phyloP scores from a whole-genome alignment of 805 yeast genomes.

The Wickerhamiella azymoides region DNA sequence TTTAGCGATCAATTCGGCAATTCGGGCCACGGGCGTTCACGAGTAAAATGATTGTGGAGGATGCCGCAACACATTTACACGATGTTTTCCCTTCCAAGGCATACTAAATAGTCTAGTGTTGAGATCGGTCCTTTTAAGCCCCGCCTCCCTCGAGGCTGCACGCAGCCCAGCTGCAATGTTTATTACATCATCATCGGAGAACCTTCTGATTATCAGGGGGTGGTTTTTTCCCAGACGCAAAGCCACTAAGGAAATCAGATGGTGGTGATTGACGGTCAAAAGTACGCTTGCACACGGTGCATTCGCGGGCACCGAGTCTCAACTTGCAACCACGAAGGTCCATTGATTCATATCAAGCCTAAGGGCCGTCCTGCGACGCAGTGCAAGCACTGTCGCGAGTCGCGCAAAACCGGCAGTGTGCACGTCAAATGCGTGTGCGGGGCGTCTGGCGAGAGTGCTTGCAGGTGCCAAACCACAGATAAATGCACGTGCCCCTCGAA shows the following conservation, averaged over 20 bases:
- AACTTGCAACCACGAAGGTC: slow-evolving; percentile 81
- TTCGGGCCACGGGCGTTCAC: no score
- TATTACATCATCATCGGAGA: no score
- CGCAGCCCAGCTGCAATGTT: no score
- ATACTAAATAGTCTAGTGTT: no score
- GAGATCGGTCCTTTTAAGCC: no score
- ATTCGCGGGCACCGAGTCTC: slow-evolving; percentile 95
- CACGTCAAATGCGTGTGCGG: slow-evolving; percentile 26
- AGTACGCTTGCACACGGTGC: slow-evolving; percentile 93
- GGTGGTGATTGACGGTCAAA: slow-evolving; percentile 86
- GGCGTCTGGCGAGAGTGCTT: slow-evolving; percentile 9
- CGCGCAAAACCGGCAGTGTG: slow-evolving; percentile 17
- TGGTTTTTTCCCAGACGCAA: background rate
- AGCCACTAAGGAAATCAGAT: slow-evolving; percentile 27
- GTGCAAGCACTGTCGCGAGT: slow-evolving; percentile 56
- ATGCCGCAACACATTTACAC: no score
- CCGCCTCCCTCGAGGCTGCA: no score
- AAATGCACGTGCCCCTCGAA: slow-evolving; percentile 9
- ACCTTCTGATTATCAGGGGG: no score
- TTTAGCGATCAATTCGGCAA: no score
- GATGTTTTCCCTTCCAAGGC: no score
- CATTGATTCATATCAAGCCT: slow-evolving; percentile 84
- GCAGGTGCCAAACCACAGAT: slow-evolving; percentile 4
- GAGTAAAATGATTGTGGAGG: no score
- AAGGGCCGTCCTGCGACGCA: slow-evolving; percentile 94